A percentile compares a stretch with the other conserved stretches of the same genome.
Conservation (phyloP, 306 rosid species). For the Glycyrrhiza uralensis region DNA sequence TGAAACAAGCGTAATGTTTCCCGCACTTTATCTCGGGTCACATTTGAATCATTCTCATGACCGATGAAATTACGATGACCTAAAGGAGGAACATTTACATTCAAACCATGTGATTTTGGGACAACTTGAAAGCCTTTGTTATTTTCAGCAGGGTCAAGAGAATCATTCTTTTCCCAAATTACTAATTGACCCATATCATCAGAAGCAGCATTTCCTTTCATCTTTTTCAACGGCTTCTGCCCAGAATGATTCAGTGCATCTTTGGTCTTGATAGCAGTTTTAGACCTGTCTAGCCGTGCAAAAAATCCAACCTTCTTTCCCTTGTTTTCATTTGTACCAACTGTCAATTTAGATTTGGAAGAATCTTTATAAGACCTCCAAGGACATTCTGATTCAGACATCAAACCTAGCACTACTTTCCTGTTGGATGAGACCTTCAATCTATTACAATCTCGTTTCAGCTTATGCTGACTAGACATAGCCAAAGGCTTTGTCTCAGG, state of each 20-base stretch:
- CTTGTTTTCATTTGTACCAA: conserved; percentile 38
- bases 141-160: conserved; percentile 23
- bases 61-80: conserved; percentile 32
- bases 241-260: conserved; percentile 17
- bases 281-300: conserved; percentile 26
- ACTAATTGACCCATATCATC: conserved; percentile 43
- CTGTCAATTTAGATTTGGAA: conserved; percentile 26
- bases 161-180: conserved; percentile 30
- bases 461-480: conserved; percentile 6
- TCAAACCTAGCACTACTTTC: conserved; percentile 53
- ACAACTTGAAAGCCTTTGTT: conserved; percentile 5
- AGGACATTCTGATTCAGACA: conserved; percentile 59
- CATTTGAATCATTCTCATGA: conserved; percentile 35
- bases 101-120: conserved; percentile 19
- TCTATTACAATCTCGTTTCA: conserved; percentile 16
- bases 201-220: conserved; percentile 18
- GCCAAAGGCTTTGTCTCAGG: conserved; percentile 21
- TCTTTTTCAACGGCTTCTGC: conserved; percentile 39
- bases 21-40: conserved; percentile 61
- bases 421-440: conserved; percentile 29
- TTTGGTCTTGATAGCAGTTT: conserved; percentile 41
- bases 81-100: conserved; percentile 53
- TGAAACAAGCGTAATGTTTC: conserved; percentile 73
- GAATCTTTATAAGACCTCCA: conserved; percentile 43
- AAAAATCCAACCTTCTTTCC: conserved; percentile 33